phyloP scores from a whole-genome alignment of 2,329 filamentous ascomycete genomes.

The Aspergillus aculeatus region DNA sequence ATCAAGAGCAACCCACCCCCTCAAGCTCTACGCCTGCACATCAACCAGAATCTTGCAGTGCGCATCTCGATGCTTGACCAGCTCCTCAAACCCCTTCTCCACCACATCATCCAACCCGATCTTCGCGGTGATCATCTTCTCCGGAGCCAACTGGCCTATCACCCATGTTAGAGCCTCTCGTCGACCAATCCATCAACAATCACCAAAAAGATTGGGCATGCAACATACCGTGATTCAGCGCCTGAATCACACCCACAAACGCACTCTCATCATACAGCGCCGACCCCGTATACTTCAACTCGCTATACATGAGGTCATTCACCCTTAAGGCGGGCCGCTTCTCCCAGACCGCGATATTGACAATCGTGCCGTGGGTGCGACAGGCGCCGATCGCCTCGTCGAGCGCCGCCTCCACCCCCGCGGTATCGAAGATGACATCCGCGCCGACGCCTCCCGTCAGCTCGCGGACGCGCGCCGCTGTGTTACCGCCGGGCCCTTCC shows the following conservation, averaged over 20 bases:
- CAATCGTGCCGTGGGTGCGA: slow-evolving; percentile 55
- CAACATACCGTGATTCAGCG: slow-evolving; percentile 35
- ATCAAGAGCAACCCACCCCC: neutral
- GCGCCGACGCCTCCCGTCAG: slow-evolving; percentile 52
- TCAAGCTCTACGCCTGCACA: slow-evolving; percentile 12
- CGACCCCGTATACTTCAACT: slow-evolving; percentile 52
- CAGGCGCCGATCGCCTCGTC: slow-evolving; percentile 50
- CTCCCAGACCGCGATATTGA: slow-evolving; percentile 67
- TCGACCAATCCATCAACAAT: no score
- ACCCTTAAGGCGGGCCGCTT: slow-evolving; percentile 54
- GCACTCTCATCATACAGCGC: slow-evolving; percentile 54
- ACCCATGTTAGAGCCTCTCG: neutral
- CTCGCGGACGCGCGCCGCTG: slow-evolving; percentile 47
- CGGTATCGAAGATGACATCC: slow-evolving; percentile 62
- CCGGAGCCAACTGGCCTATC: slow-evolving; percentile 51
- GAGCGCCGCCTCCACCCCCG: slow-evolving; percentile 56
- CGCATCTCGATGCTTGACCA: slow-evolving; percentile 60
- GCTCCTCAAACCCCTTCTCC: slow-evolving; percentile 55
- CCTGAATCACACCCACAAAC: slow-evolving; percentile 58
- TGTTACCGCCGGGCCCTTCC: slow-evolving; percentile 28
- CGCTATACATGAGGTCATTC: slow-evolving; percentile 54
- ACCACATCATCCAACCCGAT: slow-evolving; percentile 58
- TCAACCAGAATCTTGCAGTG: slow-evolving; percentile 59
- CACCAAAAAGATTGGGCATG: neutral
- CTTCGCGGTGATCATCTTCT: slow-evolving; percentile 60